phyloP scores from a whole-genome alignment of 495 filamentous ascomycete genomes.

The Penicillium herquei region DNA sequence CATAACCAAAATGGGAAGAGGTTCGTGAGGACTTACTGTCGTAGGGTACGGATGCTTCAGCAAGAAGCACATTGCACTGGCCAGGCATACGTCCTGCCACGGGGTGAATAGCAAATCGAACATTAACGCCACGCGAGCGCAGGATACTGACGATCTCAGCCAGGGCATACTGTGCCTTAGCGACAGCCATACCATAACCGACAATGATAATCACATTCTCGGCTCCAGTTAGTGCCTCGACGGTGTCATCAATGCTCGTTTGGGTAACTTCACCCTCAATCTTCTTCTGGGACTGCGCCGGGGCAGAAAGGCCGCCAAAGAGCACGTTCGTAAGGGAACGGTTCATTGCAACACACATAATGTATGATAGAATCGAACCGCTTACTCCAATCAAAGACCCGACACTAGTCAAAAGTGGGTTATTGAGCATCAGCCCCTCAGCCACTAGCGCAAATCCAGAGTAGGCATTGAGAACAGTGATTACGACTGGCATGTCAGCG shows the following conservation, averaged over 20 bases:
- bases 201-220: conserved; percentile 81
- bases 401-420: conserved; percentile 72
- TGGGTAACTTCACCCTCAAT: conserved; percentile 72
- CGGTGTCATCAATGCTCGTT: conserved; percentile 72
- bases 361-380: conserved; percentile 79
- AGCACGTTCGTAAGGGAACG: conserved; percentile 76
- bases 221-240: conserved; percentile 64
- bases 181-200: conserved; percentile 85
- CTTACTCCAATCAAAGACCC: conserved; percentile 79
- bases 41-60: conserved; percentile 79
- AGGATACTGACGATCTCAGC: conserved; percentile 72
- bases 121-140: conserved; percentile 66
- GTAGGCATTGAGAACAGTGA: conserved; percentile 82
- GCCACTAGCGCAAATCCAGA: conserved; percentile 81
- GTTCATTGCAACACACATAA: conserved; percentile 84
- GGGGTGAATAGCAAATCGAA: conserved; percentile 83
- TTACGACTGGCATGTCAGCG: conserved; percentile 86
- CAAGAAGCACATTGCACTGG: conserved; percentile 81
- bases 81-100: conserved; percentile 84
- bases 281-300: conserved; percentile 59
- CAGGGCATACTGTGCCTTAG: conserved; percentile 82
- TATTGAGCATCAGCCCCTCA: conserved; percentile 85
- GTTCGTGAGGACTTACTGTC: conserved; percentile 49
- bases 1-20: too few species aligned
- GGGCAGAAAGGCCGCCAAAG: conserved; percentile 71